These are phyloP conservation scores for Mycena belliarum DNA, from an alignment of 768 basidiomycete genomes.

Conservation along the genomic window DNA sequence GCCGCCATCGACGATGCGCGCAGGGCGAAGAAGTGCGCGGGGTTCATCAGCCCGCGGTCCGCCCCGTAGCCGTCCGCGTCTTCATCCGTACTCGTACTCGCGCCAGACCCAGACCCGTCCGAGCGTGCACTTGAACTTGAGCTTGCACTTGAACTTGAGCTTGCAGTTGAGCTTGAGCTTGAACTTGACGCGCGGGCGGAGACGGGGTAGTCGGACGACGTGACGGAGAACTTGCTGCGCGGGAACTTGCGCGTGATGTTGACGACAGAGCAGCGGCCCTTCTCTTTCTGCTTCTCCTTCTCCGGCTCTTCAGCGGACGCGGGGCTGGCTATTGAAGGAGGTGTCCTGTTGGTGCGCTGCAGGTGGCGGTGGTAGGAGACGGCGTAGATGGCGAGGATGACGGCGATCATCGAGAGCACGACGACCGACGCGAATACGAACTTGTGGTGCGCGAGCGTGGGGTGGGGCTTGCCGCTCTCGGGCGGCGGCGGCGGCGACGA, in stretches of 20 bases:
- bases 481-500: constrained; percentile 10
- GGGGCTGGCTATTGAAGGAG: not conserved
- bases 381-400: constrained; percentile 15
- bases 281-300: too few species aligned
- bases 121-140: constrained; percentile 2
- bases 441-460: constrained; percentile 1
- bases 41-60: constrained; percentile 15
- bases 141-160: constrained; percentile 7
- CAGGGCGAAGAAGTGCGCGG: constrained; percentile 17
- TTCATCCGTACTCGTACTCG: not conserved
- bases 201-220: constrained; percentile 31
- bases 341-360: constrained; percentile 2
- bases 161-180: too few species aligned
- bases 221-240: constrained; percentile 33
- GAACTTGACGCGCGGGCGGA: constrained; percentile 20
- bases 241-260: constrained; percentile 31
- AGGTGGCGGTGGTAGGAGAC: constrained; percentile 16
- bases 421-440: constrained; percentile 15
- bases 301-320: not conserved
- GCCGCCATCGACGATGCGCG: constrained; percentile 16
- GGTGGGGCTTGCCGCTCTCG: not conserved
- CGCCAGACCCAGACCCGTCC: constrained; percentile 1
- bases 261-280: constrained; percentile 22
- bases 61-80: constrained; percentile 1
- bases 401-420: constrained; percentile 13